Percentiles rank a stretch among this genome's conserved stretches.
Evolutionary conservation across 139 green algal genomes (phyloP).

Genomic region (Coelastrella sp.): DNA sequence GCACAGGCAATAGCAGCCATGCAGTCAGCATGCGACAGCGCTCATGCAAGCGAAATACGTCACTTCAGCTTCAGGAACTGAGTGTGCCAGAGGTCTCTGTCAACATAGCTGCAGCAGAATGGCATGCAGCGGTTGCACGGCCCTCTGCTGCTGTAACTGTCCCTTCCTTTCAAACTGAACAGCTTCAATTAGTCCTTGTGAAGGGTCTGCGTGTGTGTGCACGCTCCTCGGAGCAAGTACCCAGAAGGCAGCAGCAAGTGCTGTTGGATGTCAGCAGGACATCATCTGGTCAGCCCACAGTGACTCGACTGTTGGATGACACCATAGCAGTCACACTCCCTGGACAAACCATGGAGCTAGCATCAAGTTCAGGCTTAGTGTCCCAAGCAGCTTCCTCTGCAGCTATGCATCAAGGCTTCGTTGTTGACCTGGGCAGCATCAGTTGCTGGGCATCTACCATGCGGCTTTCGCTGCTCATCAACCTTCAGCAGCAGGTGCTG

Average conservation of each 20-base stretch:
- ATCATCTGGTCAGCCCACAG: neutral
- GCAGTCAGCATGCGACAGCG: neutral
- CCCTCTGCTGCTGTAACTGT: constrained; percentile 6
- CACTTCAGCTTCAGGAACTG: neutral
- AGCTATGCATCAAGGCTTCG: neutral
- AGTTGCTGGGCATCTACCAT: constrained; percentile 34
- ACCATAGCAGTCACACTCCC: neutral
- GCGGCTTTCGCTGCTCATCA: constrained; percentile 27
- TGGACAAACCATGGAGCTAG: neutral
- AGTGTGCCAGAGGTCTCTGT: constrained; percentile 8
- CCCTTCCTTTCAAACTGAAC: no score
- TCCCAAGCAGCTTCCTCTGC: neutral
- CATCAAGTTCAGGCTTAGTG: neutral
- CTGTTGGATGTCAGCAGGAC: neutral
- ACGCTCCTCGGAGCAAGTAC: no score
- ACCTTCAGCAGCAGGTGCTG: constrained; percentile 32
- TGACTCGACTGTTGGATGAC: neutral
- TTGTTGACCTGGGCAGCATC: constrained; percentile 29
- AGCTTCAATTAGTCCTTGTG: no score
- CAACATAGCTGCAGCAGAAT: neutral
- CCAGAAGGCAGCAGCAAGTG: neutral
- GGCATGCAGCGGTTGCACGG: neutral
- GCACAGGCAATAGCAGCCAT: neutral
- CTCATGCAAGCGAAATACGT: neutral
- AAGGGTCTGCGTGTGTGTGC: no score